Evolutionary conservation across 2,329 filamentous ascomycete species (phyloP).

Genomic region (Paraphoma sp.): DNA sequence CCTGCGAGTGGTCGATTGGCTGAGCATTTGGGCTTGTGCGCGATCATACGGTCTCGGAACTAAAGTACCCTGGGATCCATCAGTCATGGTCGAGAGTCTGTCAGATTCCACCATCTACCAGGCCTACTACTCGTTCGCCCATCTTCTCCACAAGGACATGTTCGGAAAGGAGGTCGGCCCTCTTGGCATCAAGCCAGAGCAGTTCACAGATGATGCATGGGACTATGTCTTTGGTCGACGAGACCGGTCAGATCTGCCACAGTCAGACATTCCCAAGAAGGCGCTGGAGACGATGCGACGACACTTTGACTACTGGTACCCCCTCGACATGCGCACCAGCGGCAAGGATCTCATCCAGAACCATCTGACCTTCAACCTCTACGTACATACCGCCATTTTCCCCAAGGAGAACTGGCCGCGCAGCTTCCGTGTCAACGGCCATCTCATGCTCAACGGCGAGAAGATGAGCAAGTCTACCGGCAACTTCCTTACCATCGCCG

Average conservation of each 20-base stretch:
- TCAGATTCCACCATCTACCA: constrained; percentile 94
- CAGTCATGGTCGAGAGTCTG: constrained; percentile 90
- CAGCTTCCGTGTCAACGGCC: constrained; percentile 86
- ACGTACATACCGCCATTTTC: constrained; percentile 92
- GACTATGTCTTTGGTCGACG: constrained; percentile 90
- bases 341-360: constrained; percentile 79
- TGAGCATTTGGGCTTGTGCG: constrained; percentile 86
- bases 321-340: constrained; percentile 83
- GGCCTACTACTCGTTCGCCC: constrained; percentile 69
- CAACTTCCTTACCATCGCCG: constrained; percentile 91
- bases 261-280: constrained; percentile 75
- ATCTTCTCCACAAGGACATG: constrained; percentile 79
- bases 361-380: constrained; percentile 95
- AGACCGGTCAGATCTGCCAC: constrained; percentile 71
- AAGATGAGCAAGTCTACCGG: constrained; percentile 99
- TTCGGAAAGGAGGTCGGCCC: constrained; percentile 68
- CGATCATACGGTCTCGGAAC: constrained; percentile 91
- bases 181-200: constrained; percentile 70
- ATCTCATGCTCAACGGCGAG: constrained; percentile 91
- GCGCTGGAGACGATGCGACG: constrained; percentile 81
- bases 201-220: constrained; percentile 96
- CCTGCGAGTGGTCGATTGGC: constrained; percentile 85
- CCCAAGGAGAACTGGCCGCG: constrained; percentile 86
- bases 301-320: constrained; percentile 98
- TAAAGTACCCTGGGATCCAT: constrained; percentile 90